phyloP scores from a whole-genome alignment of 805 yeast genomes.

The Wickerhamiella azymoides region DNA sequence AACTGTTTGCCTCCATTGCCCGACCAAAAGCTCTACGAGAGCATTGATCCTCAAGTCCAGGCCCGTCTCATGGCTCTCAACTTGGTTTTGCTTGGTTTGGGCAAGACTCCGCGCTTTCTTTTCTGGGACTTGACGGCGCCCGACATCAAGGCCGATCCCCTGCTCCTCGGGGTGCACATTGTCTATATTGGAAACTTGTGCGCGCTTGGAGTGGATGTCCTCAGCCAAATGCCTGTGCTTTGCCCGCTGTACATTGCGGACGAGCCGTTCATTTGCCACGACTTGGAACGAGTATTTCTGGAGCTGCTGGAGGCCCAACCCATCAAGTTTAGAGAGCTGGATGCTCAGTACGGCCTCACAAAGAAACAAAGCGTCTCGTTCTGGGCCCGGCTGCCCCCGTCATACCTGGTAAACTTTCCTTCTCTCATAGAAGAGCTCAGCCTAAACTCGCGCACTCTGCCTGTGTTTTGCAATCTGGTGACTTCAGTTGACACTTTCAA shows the following conservation, averaged over 20 bases:
- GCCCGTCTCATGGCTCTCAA: constrained; percentile 17
- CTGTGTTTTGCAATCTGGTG: constrained; percentile 14
- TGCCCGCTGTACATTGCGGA: constrained; percentile 1
- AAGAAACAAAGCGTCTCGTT: constrained; percentile 6
- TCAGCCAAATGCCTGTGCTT: neutral
- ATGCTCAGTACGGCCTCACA: constrained; percentile 11
- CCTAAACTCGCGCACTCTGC: constrained; percentile 8
- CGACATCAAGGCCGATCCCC: constrained; percentile 1
- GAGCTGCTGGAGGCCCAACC: constrained; percentile 5
- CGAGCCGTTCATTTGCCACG: constrained; percentile 1
- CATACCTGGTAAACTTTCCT: constrained; percentile 12
- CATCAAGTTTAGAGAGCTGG: constrained; percentile 12
- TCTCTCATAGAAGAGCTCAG: constrained; percentile 9
- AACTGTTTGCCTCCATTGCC: constrained; percentile 9
- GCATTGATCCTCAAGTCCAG: constrained; percentile 11
- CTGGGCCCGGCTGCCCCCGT: constrained; percentile 15
- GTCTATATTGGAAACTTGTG: constrained; percentile 3
- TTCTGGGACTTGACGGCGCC: constrained; percentile 6
- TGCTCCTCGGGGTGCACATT: neutral
- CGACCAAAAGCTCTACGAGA: constrained; percentile 11
- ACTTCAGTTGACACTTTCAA: constrained; percentile 8
- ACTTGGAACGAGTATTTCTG: constrained; percentile 11
- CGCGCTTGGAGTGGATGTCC: neutral
- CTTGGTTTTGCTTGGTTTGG: constrained; percentile 6
- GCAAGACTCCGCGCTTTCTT: neutral